Evolutionary conservation across 148 eudicot species (phyloP), one percentile per base, ranked within the genome.

Genomic region (Beta vulgaris): DNA sequence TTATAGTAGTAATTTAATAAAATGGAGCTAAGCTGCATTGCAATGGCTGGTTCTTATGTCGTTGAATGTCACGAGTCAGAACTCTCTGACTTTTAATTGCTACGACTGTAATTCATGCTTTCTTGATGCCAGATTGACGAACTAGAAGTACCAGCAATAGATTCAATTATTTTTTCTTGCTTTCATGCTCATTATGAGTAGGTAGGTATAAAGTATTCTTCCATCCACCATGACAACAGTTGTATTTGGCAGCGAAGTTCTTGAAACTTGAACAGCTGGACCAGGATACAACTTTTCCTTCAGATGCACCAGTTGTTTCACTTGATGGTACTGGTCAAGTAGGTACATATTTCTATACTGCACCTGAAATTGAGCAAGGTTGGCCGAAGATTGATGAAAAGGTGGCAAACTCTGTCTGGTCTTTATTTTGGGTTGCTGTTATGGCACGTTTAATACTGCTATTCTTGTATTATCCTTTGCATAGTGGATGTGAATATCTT

Each of bases 331-430:
- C 97, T n/a, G 96, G 97, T 37, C 93, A 88, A 84, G 84, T 95
- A 78, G 99, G 97, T 60, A 95, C 97, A 26, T 92, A 92, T 80
- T 92, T 92, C 79, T 95, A 95, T 64, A 95, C 97, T 77, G 97
- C 99, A 58, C 99, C 99, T 57, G 97, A 92, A 86, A 92, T 95
- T 81, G 97, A 95, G 85, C 96, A 92, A 82, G 92, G 96, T 48
- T 92, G 97, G 99, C 92, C 97, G 32, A 95, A 92, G 86, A 92
- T 95, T 68, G 89, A 95, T 79, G 99, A 95, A 80, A 92, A 92
- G 93, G 98, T 94, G 43, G 73, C 66, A 42, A 57, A 76, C 43
- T 40, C 69, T 64, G 25, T 53, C 53, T n/a, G 21, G 58, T 70
- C 57, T 53, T 62, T 63, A 34, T 46, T 39, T n/a, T 31, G 23